Evolutionary conservation across 331 rosid genomes (phyloP).

Genomic region (Malus hybrid): DNA sequence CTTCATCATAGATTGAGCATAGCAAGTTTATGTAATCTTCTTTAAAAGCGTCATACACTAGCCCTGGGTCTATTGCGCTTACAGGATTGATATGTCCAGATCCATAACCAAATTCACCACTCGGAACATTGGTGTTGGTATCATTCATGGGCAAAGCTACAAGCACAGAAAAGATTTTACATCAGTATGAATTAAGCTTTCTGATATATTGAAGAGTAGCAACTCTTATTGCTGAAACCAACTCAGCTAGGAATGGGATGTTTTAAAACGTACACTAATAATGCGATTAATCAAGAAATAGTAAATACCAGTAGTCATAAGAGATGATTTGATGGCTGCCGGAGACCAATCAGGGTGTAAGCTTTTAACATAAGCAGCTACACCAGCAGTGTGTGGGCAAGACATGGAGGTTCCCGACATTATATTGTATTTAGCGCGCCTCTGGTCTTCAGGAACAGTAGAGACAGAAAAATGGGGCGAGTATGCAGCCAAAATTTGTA

Average conservation of each 20-base stretch:
- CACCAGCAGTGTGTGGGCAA: conserved; percentile 39
- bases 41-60: conserved; percentile 15
- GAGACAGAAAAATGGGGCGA: conserved; percentile 4
- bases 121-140: neutral
- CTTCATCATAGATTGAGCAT: conserved; percentile 13
- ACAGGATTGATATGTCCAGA: conserved; percentile 21
- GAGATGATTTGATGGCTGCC: conserved; percentile 42
- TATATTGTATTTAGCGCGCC: conserved; percentile 22
- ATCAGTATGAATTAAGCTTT: neutral
- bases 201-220: too few species aligned
- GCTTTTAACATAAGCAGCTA: conserved; percentile 36
- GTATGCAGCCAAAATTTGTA: too few species aligned
- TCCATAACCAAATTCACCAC: conserved; percentile 14
- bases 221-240: too few species aligned
- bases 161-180: neutral
- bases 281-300: neutral
- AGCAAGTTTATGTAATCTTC: conserved; percentile 22
- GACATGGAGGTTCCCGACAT: conserved; percentile 45
- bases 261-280: too few species aligned
- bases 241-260: too few species aligned
- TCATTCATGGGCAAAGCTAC: conserved; percentile 10
- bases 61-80: neutral
- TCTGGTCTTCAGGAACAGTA: neutral
- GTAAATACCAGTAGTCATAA: conserved; percentile 37
- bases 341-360: conserved; percentile 47